Conservation (phyloP, 129 eudicot genomes). For the Arctium lappa region DNA sequence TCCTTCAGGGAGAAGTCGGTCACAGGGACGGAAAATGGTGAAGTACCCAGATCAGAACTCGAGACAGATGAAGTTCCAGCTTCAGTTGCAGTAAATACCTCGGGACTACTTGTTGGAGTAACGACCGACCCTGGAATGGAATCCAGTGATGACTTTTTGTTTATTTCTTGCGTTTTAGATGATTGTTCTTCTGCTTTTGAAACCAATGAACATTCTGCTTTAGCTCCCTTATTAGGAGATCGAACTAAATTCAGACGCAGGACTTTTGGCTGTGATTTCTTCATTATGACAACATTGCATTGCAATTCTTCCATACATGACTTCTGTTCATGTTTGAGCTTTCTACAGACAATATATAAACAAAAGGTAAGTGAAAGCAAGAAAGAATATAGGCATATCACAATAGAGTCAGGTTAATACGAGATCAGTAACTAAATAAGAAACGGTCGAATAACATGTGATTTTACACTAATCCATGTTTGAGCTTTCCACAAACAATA, state of each 20-base stretch:
- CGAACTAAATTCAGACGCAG: conserved; percentile 77
- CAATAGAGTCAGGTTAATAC: too few relatives aligned
- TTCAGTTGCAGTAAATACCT: conserved; percentile 78
- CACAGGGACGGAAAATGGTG: conserved; percentile 62
- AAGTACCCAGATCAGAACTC: conserved; percentile 87
- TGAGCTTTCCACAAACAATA: conserved; percentile 67
- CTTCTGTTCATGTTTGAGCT: conserved; percentile 80
- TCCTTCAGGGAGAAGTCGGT: conserved; percentile 25
- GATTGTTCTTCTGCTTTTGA: conserved; percentile 29
- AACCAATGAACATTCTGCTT: conserved; percentile 19
- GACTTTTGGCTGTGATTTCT: conserved; percentile 84
- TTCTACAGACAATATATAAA: conserved; percentile 44
- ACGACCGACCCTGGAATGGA: conserved; percentile 37
- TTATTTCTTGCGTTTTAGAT: conserved; percentile 36
- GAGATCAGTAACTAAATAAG: too few relatives aligned
- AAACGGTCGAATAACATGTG: too few relatives aligned
- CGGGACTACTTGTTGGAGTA: conserved; percentile 95
- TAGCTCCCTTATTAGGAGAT: conserved; percentile 52
- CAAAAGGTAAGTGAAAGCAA: not conserved
- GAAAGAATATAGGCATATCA: not conserved
- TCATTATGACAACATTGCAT: conserved; percentile 89
- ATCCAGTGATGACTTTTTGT: conserved; percentile 26
- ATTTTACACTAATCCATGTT: conserved; percentile 24
- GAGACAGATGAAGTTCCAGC: conserved; percentile 89
- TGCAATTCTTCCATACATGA: conserved; percentile 90